Percentiles rank a stretch among this genome's conserved stretches.
These are phyloP conservation scores for Neoascochyta sp. DNA, from an alignment of 2,329 filamentous ascomycete genomes.

Conservation along the genomic window DNA sequence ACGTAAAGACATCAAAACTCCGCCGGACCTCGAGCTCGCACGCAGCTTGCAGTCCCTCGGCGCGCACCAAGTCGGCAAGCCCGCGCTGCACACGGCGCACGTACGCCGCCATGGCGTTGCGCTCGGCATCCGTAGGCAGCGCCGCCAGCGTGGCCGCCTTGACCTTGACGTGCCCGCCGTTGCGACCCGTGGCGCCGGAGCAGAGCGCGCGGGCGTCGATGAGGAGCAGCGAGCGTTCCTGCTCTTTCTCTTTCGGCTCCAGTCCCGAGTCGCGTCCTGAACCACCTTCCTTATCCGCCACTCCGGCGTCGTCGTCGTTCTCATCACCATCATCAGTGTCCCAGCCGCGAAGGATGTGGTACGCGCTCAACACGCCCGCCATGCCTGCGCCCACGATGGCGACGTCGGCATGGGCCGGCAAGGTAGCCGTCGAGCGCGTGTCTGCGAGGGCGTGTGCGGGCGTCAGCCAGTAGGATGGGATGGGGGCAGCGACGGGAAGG, in stretches of 20 bases:
- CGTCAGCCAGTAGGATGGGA: conserved; percentile 38
- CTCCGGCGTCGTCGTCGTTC: not conserved
- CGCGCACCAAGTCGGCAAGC: conserved; percentile 10
- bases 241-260: conserved; percentile 5
- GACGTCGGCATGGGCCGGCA: conserved; percentile 28
- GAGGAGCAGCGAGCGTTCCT: no score
- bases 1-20: conserved; percentile 18
- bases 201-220: conserved; percentile 24
- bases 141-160: conserved; percentile 41
- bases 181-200: conserved; percentile 23
- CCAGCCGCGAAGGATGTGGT: conserved; percentile 31
- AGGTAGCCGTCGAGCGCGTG: conserved; percentile 23
- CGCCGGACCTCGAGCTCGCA: conserved; percentile 24
- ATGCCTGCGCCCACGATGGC: conserved; percentile 36
- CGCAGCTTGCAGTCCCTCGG: conserved; percentile 14
- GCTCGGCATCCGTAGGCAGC: conserved; percentile 4
- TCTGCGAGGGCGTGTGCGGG: conserved; percentile 26
- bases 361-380: conserved; percentile 30
- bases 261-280: not conserved
- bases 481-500: conserved; percentile 31
- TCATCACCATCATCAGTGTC: not conserved
- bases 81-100: conserved; percentile 11
- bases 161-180: conserved; percentile 44
- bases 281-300: not conserved
- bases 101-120: conserved; percentile 13